Percentiles rank a stretch among this genome's conserved stretches.
Evolutionary conservation across 2,329 filamentous ascomycete genomes (phyloP).

Genomic region (Septoria linicola): DNA sequence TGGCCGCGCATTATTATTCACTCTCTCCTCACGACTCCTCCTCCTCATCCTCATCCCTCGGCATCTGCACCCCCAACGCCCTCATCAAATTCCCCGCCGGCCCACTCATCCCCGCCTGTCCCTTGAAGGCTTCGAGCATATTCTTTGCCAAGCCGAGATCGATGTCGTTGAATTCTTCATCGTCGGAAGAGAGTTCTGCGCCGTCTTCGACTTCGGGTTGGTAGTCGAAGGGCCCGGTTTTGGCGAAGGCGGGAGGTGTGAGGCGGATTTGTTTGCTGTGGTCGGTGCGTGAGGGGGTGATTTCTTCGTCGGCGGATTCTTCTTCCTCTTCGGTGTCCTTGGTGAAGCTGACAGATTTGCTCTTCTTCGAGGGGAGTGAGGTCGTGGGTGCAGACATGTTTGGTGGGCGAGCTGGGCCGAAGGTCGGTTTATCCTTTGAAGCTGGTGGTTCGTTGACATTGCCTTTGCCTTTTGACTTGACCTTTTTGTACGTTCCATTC

Average conservation of each 20-base stretch:
- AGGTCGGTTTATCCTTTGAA: conserved; percentile 25
- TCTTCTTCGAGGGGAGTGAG: conserved; percentile 8
- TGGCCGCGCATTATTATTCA: too few relatives aligned
- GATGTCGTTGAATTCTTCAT: conserved; percentile 63
- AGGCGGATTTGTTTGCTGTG: not conserved
- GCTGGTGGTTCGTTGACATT: conserved; percentile 24
- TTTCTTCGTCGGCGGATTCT: conserved; percentile 42
- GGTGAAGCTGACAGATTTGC: conserved; percentile 29
- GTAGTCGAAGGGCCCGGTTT: conserved; percentile 3
- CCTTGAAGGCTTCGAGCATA: conserved; percentile 87
- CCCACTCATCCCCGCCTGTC: conserved; percentile 79
- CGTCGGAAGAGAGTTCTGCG: conserved; percentile 42
- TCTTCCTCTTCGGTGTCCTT: conserved; percentile 31
- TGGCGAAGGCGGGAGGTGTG: conserved; percentile 8
- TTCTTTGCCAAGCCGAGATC: conserved; percentile 90
- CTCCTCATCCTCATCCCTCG: conserved; percentile 66
- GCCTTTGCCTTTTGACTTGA: conserved; percentile 34
- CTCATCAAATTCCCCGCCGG: conserved; percentile 84
- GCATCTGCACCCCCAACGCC: conserved; percentile 79
- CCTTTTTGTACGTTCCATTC: conserved; percentile 27
- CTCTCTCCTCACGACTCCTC: not conserved
- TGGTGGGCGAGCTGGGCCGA: conserved; percentile 36
- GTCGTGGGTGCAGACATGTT: conserved; percentile 28
- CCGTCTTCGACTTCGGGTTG: conserved; percentile 25
- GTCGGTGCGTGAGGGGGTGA: conserved; percentile 29